A percentile compares a stretch with the other conserved stretches of the same genome.
These are phyloP conservation scores for Rhizopogon vulgaris DNA, from an alignment of 768 basidiomycete genomes.

Conservation along the genomic window DNA sequence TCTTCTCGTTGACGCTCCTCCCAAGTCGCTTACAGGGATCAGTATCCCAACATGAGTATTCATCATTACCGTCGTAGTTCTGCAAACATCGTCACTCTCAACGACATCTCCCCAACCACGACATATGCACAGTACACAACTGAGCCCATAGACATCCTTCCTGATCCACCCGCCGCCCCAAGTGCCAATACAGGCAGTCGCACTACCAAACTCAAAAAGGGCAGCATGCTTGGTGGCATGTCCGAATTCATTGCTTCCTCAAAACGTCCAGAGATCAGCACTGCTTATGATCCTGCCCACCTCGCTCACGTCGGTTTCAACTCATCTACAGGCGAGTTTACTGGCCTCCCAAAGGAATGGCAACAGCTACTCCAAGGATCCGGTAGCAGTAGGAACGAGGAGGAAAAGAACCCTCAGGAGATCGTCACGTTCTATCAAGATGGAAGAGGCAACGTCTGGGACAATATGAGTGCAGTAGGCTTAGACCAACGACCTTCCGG, in stretches of 20 bases:
- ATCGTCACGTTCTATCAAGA: constrained; percentile 99
- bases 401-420: constrained; percentile 97
- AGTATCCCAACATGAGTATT: too few species aligned
- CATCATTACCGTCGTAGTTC: too few species aligned
- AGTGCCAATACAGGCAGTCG: not conserved
- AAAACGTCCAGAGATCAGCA: constrained; percentile 75
- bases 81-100: constrained; percentile 77
- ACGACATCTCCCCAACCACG: constrained; percentile 56
- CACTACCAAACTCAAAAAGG: constrained; percentile 39
- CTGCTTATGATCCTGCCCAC: constrained; percentile 97
- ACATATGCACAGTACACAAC: constrained; percentile 17
- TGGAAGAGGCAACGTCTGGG: constrained; percentile 75
- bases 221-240: constrained; percentile 59
- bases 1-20: constrained; percentile 55
- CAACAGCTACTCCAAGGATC: constrained; percentile 94
- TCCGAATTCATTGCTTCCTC: constrained; percentile 71
- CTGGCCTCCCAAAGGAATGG: constrained; percentile 98
- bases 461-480: constrained; percentile 67
- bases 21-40: too few species aligned
- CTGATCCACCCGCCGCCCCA: constrained; percentile 10
- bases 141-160: constrained; percentile 16
- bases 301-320: constrained; percentile 99
- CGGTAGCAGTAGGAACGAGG: constrained; percentile 89
- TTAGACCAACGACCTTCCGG: constrained; percentile 22
- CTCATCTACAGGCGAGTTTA: constrained; percentile 96